Base-by-base conservation (phyloP, 371 early-diverging fungal genomes). In the Basidiobolus meristosporus region DNA sequence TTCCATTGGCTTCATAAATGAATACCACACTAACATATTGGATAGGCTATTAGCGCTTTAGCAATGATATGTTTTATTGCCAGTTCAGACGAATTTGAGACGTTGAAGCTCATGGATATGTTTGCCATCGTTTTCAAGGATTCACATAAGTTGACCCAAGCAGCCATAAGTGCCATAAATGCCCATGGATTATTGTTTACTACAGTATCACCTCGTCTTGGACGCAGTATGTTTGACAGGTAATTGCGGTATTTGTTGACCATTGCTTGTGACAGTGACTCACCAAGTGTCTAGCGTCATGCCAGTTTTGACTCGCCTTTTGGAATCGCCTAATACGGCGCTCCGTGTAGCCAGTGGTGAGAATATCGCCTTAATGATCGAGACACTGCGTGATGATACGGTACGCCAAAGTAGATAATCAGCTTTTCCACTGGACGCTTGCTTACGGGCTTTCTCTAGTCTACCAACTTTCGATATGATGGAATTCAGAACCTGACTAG, bases 281-380 rank as follows among this genome's bases (percentile, higher is more conserved):
- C 30, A 46, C 17, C 46, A 37, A 38, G 20, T 35, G 41, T 28
- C 28, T 36, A 61, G 62, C 31, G 54, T 60, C 0, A 56, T 52
- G 53, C 62, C 51, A 31, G 40, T 56, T 4, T 70, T 70, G 45
- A 54, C 62, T 36, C 51, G 59, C 14, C 47, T 71, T 19, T 53
- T 84, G 10, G 73, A 70, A 17, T 71, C 73, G 14, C 48, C 68
- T 6, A 53, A 62, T 30, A 67, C 77, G 29, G 75, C 73, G 12
- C 62, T 77, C 9, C 68, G 85, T 3, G 65, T 79, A 6, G 74
- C 81, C n/a, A 58, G 75, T 7, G 82, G 79, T 17, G 77, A 81
- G 54, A 74, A 80, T 51, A 70, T 79, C 51, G 85, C 77, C 0
- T 47, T 80, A 26, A 63, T 81, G 52, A 68, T 80, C 48, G 74